Base-by-base conservation (phyloP, 768 basidiomycete species). In the Stropharia rugosoannulata region DNA sequence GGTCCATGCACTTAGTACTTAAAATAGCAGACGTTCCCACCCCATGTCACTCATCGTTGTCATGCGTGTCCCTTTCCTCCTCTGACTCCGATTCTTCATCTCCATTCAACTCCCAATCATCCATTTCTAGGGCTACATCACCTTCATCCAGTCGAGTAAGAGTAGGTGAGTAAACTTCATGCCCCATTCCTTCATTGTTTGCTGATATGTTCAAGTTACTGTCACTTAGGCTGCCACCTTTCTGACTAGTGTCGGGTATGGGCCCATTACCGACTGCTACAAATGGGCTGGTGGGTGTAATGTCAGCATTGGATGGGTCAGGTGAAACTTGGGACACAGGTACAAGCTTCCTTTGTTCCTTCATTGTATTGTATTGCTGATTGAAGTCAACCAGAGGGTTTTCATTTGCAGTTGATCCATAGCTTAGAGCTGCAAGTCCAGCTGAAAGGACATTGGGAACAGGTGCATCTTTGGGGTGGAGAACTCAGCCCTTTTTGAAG, bases 401-500 rank as follows among this genome's bases (percentile, higher is more conserved):
- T 10, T 32, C 29, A 32, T 10, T 10, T 7, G 29, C 5, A 1
- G 29, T 32, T 7, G 29, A 32, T 10, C 29, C 29, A 32, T 32
- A 10, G 29, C 29, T 32, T 10, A 32, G 9, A 10, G 29, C 29
- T 18, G 13, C 22, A 15, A 58, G 19, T 2, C 61, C 63, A 1
- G 37, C 48, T 3, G 42, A 32, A 10, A 64, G 41, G 8, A 59
- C 49, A 57, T 64, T 59, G 1, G 37, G 27, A 0, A 56, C 64
- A 11, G 56, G 55, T 1, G 9, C 16, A 13, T 65, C 62, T 16
- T 66, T 60, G 5, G 58, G 51, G 19, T 64, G 49, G 0, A 66
- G 54, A 5, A 35, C 40, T n/a, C 67, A 47, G 0, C 67, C 66
- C 13, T 41, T 27, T 13, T 58, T 32, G 1, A 59, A 13, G 3